Percentiles rank a stretch among this genome's conserved stretches.
Conservation (phyloP, 208 protist genomes). For the Crithidia sp. region DNA sequence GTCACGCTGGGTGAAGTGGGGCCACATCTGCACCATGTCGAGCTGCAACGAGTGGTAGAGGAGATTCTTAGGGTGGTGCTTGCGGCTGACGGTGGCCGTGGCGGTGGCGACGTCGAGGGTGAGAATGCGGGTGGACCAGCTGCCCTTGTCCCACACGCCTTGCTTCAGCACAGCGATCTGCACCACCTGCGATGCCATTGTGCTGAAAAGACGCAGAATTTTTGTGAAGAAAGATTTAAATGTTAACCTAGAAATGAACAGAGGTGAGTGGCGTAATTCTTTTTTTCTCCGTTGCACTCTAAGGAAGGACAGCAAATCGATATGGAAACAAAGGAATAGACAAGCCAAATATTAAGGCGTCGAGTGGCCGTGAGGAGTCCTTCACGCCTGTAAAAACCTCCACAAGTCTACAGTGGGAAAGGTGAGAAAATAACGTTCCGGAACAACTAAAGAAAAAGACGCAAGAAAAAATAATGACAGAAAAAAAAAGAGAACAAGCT, state of each 20-base stretch:
- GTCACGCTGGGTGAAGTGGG: slow-evolving; percentile 8
- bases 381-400: background rate
- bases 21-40: slow-evolving; percentile 19
- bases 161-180: slow-evolving; percentile 19
- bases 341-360: background rate
- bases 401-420: background rate
- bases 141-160: slow-evolving; percentile 5
- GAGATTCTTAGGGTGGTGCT: slow-evolving; percentile 5
- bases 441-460: background rate
- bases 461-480: background rate
- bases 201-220: background rate
- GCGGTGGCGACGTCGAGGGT: slow-evolving; percentile 15
- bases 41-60: slow-evolving; percentile 12
- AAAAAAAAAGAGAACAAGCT: background rate
- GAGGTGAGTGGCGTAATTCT: too few species aligned
- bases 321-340: background rate
- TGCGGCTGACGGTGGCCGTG: slow-evolving; percentile 4
- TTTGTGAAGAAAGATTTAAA: background rate
- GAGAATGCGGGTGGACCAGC: slow-evolving; percentile 17
- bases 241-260: too few species aligned
- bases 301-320: background rate
- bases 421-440: background rate
- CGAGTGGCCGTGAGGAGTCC: too few species aligned
- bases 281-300: too few species aligned
- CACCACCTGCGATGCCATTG: background rate